Evolutionary conservation across 768 basidiomycete species (phyloP).

Genomic region (Clitopilus passeckerianus): DNA sequence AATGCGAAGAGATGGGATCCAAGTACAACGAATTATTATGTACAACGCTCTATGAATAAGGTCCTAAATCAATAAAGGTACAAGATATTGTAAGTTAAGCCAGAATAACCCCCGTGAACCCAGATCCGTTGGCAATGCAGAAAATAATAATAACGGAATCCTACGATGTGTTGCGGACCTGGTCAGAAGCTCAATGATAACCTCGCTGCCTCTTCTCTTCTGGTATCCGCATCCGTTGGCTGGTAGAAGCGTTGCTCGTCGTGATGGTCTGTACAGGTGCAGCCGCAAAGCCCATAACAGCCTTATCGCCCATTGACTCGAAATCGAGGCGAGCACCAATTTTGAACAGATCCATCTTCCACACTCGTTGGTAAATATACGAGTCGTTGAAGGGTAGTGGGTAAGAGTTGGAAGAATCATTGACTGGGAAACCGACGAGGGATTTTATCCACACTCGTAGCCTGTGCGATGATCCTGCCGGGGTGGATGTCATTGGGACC

Average conservation of each 20-base stretch:
- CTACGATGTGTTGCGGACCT: no score
- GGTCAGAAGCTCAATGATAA: constrained; percentile 3
- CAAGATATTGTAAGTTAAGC: background rate
- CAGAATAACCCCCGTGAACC: background rate
- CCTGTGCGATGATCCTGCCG: constrained; percentile 54
- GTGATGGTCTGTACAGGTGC: constrained; percentile 34
- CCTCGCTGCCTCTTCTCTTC: constrained; percentile 10
- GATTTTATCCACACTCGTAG: constrained; percentile 62
- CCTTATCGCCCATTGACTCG: constrained; percentile 38
- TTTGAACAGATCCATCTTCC: constrained; percentile 60
- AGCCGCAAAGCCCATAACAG: constrained; percentile 43
- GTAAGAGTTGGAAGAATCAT: constrained; percentile 23
- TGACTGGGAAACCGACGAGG: constrained; percentile 26
- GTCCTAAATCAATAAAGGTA: background rate
- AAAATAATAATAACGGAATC: background rate
- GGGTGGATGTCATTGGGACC: constrained; percentile 49
- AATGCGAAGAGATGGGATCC: background rate
- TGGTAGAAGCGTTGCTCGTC: constrained; percentile 6
- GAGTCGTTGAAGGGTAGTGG: constrained; percentile 39
- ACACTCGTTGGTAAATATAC: constrained; percentile 60
- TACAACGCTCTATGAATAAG: background rate
- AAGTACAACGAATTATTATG: background rate
- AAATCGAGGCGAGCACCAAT: constrained; percentile 56
- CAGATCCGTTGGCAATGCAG: background rate
- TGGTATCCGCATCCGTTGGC: background rate